phyloP scores from a whole-genome alignment of 257 asterid species.

The Eustoma russellianum region DNA sequence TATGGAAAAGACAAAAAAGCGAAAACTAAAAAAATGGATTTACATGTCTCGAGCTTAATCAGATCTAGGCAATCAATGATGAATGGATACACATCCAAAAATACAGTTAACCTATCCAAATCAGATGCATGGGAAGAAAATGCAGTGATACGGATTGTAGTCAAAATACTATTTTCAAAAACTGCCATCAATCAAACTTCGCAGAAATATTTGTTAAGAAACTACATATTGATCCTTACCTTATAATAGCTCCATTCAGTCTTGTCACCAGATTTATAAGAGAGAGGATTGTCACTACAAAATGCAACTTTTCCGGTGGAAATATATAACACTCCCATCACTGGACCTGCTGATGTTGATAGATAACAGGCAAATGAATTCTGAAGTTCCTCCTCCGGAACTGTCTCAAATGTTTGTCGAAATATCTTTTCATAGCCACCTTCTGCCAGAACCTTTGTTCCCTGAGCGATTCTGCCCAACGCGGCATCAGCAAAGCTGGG shows the following conservation, averaged over 20 bases:
- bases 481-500: conserved; percentile 94
- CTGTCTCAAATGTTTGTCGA: conserved; percentile 71
- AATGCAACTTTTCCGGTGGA: conserved; percentile 85
- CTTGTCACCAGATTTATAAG: conserved; percentile 60
- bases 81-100: too few relatives aligned
- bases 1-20: too few relatives aligned
- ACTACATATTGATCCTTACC: conserved; percentile 26
- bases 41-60: too few relatives aligned
- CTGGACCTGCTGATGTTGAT: conserved; percentile 94
- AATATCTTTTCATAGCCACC: conserved; percentile 92
- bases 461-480: conserved; percentile 76
- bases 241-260: conserved; percentile 77
- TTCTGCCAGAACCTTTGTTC: conserved; percentile 83
- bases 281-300: conserved; percentile 82
- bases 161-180: too few relatives aligned
- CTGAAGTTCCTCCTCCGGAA: conserved; percentile 62
- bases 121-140: too few relatives aligned
- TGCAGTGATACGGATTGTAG: too few relatives aligned
- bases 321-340: conserved; percentile 65
- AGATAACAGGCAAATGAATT: conserved; percentile 78
- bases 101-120: too few relatives aligned
- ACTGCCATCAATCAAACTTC: too few relatives aligned
- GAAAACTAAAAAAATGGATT: too few relatives aligned
- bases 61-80: too few relatives aligned
- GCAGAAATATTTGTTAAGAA: not conserved